Conservation (phyloP, 2,329 filamentous ascomycete species). For the Ceratocystis eucalypticola region DNA sequence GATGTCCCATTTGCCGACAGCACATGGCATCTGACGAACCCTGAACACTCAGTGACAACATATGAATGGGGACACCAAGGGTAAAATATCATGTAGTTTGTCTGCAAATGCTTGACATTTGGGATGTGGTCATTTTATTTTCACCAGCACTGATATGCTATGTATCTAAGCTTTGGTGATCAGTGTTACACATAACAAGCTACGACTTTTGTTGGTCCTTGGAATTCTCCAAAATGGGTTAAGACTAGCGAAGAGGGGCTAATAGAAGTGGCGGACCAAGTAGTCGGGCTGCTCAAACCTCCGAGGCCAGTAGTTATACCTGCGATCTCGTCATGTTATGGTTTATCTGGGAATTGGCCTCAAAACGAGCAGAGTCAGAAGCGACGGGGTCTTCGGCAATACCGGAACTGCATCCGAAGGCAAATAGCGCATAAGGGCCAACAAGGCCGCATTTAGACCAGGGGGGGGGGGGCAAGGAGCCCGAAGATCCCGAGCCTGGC, state of each 20-base stretch:
- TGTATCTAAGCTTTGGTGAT: background rate
- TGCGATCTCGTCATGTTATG: background rate
- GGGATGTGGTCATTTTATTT: background rate
- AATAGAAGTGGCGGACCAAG: background rate
- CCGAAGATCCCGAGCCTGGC: background rate
- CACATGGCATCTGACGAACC: background rate
- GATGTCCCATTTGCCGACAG: background rate
- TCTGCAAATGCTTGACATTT: background rate
- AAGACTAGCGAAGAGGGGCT: too few relatives aligned
- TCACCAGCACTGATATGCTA: background rate
- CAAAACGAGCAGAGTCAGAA: too few relatives aligned
- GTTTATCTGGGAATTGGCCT: too few relatives aligned
- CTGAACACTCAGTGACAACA: background rate
- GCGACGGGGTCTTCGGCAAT: background rate
- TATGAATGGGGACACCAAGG: background rate
- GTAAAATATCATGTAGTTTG: background rate
- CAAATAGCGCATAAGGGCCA: too few relatives aligned
- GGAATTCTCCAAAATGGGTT: background rate
- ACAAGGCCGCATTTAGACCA: background rate
- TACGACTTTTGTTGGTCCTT: background rate
- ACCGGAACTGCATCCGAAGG: too few relatives aligned
- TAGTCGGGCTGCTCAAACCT: background rate
- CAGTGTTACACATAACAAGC: background rate
- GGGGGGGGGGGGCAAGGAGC: background rate
- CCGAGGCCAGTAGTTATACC: background rate